A percentile compares a stretch with the other conserved stretches of the same genome.
Evolutionary conservation across 176 grass and related monocot species (phyloP).

Genomic region (Saccharum spontaneum): DNA sequence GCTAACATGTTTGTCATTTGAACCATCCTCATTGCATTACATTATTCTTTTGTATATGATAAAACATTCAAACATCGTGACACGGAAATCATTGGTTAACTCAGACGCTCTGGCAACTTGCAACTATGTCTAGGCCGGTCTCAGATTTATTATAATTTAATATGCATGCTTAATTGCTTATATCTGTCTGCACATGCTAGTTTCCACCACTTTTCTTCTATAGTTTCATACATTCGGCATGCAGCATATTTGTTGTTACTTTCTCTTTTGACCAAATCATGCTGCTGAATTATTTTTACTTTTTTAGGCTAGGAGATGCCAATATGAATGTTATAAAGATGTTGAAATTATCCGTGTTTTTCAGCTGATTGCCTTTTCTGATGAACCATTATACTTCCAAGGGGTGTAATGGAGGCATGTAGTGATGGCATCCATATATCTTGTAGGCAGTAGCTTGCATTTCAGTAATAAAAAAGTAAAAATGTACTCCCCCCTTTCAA

Average conservation of each 20-base stretch:
- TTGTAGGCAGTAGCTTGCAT: neutral
- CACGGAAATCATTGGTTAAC: neutral
- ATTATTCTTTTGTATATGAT: slow-evolving; percentile 24
- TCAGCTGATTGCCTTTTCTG: neutral
- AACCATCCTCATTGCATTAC: neutral
- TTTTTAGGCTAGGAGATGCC: neutral
- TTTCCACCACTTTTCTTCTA: neutral
- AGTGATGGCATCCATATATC: neutral
- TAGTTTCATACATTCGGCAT: neutral
- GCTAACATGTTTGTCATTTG: neutral
- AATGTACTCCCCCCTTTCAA: neutral
- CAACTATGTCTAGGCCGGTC: neutral
- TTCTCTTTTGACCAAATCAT: neutral
- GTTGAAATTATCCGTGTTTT: neutral
- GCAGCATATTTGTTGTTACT: slow-evolving; percentile 1
- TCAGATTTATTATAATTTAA: neutral
- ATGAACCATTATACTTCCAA: neutral
- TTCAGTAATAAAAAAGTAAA: neutral
- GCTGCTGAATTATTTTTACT: neutral
- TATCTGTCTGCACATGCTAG: neutral
- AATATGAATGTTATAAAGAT: neutral
- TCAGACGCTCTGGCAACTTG: neutral
- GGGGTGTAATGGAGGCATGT: neutral
- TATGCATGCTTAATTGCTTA: neutral
- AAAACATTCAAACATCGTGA: slow-evolving; percentile 27